A percentile compares a stretch with the other conserved stretches of the same genome.
phyloP scores from a whole-genome alignment of 495 filamentous ascomycete species.

The Tuber magnatum region DNA sequence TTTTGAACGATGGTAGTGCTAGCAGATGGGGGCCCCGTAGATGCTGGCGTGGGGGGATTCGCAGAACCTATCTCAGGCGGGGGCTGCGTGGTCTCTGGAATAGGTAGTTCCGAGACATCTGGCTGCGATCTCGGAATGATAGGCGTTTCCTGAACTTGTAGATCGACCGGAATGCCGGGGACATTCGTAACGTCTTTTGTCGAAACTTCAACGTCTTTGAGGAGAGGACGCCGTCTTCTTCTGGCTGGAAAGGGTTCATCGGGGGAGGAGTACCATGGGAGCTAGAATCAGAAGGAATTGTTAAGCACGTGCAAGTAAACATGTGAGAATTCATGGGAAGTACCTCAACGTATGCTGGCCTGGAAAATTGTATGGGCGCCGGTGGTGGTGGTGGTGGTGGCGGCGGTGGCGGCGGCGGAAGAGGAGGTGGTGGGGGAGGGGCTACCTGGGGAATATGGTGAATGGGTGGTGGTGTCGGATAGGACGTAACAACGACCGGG shows the following conservation, averaged over 20 bases:
- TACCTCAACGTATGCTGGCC: neutral
- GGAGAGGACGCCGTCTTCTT: conserved; percentile 14
- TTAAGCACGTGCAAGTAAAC: neutral
- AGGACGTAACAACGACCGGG: neutral
- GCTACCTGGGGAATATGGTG: conserved; percentile 14
- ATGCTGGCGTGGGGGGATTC: conserved; percentile 25
- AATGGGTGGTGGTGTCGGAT: neutral
- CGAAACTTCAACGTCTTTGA: neutral
- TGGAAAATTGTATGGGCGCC: conserved; percentile 7
- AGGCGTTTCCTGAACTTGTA: neutral
- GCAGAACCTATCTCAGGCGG: conserved; percentile 32
- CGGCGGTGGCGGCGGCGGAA: no score
- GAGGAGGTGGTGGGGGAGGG: conserved; percentile 17
- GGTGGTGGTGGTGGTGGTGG: conserved; percentile 22
- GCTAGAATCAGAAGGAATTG: conserved; percentile 17
- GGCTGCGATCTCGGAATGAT: conserved; percentile 7
- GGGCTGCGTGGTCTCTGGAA: conserved; percentile 23
- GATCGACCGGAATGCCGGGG: neutral
- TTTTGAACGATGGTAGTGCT: conserved; percentile 27
- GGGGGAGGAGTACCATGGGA: conserved; percentile 39
- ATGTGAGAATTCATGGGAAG: conserved; percentile 6
- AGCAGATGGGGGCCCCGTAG: conserved; percentile 30
- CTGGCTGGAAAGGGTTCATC: conserved; percentile 30
- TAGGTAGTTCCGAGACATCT: conserved; percentile 16
- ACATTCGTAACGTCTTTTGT: neutral